These are phyloP conservation scores for Fusarium miscanthi DNA, from an alignment of 2,329 filamentous ascomycete species.

Conservation along the genomic window DNA sequence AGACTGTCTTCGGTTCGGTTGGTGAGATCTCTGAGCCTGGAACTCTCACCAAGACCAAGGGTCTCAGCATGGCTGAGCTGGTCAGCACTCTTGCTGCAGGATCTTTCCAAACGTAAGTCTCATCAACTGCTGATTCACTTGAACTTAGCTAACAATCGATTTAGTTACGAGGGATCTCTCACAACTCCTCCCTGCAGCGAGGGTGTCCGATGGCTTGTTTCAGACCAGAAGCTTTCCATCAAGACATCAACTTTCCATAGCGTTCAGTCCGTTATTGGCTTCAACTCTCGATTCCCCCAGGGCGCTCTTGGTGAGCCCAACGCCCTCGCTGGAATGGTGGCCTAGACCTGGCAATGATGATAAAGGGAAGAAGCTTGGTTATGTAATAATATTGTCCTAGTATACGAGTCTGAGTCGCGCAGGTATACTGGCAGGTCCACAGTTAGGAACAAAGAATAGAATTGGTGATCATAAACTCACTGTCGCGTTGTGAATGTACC, in stretches of 20 bases:
- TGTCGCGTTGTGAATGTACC: too few relatives aligned
- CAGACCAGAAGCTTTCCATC: constrained; percentile 59
- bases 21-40: constrained; percentile 54
- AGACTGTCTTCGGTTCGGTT: constrained; percentile 50
- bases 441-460: neutral
- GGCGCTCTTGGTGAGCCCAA: constrained; percentile 26
- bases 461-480: neutral
- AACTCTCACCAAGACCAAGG: constrained; percentile 49
- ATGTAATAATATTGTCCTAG: neutral
- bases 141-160: rapidly evolving
- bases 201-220: constrained; percentile 65
- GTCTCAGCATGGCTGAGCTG: constrained; percentile 58
- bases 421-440: neutral
- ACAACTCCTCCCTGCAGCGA: constrained; percentile 72
- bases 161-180: constrained; percentile 65
- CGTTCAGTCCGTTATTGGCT: constrained; percentile 23
- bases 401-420: neutral
- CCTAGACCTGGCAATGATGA: neutral
- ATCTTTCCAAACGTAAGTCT: constrained; percentile 47
- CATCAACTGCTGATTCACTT: rapidly evolving
- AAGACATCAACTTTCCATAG: constrained; percentile 47
- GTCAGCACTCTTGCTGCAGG: constrained; percentile 45
- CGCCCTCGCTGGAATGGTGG: neutral
- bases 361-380: neutral
- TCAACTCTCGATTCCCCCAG: constrained; percentile 27